These are phyloP conservation scores for Phytopythium sindhum DNA, from an alignment of 352 stramenopile species.

Conservation along the genomic window DNA sequence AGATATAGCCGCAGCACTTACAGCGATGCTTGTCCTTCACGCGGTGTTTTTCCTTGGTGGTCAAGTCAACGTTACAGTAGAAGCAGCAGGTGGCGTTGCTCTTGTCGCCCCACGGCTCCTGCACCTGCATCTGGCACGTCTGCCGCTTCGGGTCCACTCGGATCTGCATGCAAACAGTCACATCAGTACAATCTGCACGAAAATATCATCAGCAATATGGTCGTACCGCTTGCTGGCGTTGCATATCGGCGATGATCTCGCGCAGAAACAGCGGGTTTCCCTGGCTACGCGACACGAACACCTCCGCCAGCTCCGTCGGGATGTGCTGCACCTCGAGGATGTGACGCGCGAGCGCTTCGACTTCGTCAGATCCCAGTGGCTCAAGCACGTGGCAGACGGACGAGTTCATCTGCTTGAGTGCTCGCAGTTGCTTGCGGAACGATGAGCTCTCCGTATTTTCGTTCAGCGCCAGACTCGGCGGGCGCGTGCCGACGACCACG, in stretches of 20 bases:
- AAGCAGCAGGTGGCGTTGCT: slow-evolving; percentile 68
- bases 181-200: background rate
- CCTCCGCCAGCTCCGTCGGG: slow-evolving; percentile 50
- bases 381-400: slow-evolving; percentile 48
- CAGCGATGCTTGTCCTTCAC: slow-evolving; percentile 53
- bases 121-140: slow-evolving; percentile 66
- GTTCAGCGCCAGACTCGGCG: slow-evolving; percentile 55
- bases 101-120: slow-evolving; percentile 82
- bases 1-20: slow-evolving; percentile 83
- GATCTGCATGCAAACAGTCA: slow-evolving; percentile 26
- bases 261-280: slow-evolving; percentile 82
- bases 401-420: slow-evolving; percentile 63
- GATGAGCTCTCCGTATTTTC: slow-evolving; percentile 76
- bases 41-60: slow-evolving; percentile 21
- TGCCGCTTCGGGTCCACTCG: slow-evolving; percentile 53
- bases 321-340: slow-evolving; percentile 62
- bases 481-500: slow-evolving; percentile 64
- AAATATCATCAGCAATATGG: background rate
- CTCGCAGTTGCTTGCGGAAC: slow-evolving; percentile 70
- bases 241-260: slow-evolving; percentile 85
- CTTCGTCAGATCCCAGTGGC: slow-evolving; percentile 47
- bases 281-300: slow-evolving; percentile 73
- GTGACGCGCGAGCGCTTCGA: slow-evolving; percentile 58
- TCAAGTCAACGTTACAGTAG: slow-evolving; percentile 59
- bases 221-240: slow-evolving; percentile 61